Evolutionary conservation across 345 rosid genomes (phyloP), one percentile per base, ranked within the genome.

Genomic region (Garcia nutans): DNA sequence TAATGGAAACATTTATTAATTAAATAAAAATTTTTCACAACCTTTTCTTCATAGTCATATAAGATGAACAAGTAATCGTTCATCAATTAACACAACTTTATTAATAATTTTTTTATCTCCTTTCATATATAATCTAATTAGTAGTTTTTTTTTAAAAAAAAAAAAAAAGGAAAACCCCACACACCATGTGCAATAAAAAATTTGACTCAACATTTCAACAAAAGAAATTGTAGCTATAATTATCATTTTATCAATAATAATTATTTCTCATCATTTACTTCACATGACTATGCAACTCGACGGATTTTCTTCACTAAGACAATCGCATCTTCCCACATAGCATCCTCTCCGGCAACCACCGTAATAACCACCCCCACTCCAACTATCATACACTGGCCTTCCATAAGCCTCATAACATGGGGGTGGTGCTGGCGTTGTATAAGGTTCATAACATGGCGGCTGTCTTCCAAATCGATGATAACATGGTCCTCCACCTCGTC

Each of bases 231-330:
- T n/a, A n/a, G n/a, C n/a, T n/a, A n/a, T n/a, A n/a, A n/a, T n/a
- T n/a, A n/a, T n/a, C n/a, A n/a, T n/a, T n/a, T n/a, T n/a, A n/a
- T n/a, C n/a, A n/a, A 2, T 28, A 28, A 28, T 28, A 42, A 33
- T n/a, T 17, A 19, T 28, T 22, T 2, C 50, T 13, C 56, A 20
- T 50, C 69, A 17, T 8, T 77, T 26, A 81, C 23, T 12, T 77
- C 28, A 84, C 87, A 84, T 81, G 74, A 84, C 70, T 1, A 70
- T 60, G 72, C 87, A 84, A 2, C 54, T 65, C 22, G 57, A 22
- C 2, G 82, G 82, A 62, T 81, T 81, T 56, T 84, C 84, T 13
- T 81, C 82, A 23, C 74, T 56, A 5, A 72, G 47, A 72, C 75
- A 76, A 37, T 76, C 80, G 13, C 50, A 70, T 31, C 59, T 52